phyloP scores from a whole-genome alignment of 2,329 filamentous ascomycete species.

The Elsinoe perseae region DNA sequence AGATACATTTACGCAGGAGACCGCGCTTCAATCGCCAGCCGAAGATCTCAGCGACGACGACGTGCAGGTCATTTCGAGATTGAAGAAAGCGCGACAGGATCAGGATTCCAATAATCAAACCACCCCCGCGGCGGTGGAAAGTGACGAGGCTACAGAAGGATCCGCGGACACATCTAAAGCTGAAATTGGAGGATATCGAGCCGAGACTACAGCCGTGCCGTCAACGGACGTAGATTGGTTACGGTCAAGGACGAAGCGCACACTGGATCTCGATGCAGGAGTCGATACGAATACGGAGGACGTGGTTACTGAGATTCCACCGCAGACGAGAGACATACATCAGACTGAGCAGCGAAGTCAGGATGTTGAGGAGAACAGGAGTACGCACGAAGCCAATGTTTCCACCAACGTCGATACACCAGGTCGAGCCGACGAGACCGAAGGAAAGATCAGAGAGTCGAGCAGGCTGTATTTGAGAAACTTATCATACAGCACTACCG shows the following conservation, averaged over 20 bases:
- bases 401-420: background rate
- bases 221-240: constrained; percentile 81
- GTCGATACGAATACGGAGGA: constrained; percentile 42
- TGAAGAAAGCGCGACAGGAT: constrained; percentile 27
- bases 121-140: constrained; percentile 2
- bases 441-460: constrained; percentile 54
- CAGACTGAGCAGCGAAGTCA: constrained; percentile 6
- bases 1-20: background rate
- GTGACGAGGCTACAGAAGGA: background rate
- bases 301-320: background rate
- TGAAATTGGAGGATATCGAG: constrained; percentile 22
- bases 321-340: background rate
- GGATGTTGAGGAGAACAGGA: constrained; percentile 24
- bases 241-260: constrained; percentile 74
- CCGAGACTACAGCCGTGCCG: constrained; percentile 19
- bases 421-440: constrained; percentile 28
- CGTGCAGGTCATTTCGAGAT: constrained; percentile 56
- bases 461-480: constrained; percentile 83
- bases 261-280: constrained; percentile 76
- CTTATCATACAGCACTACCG: constrained; percentile 68
- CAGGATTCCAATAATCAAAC: constrained; percentile 11
- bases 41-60: constrained; percentile 52
- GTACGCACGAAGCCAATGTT: constrained; percentile 23
- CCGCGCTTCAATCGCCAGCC: background rate
- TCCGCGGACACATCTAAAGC: background rate